These are phyloP conservation scores for Candida multigemmis DNA, from an alignment of 805 yeast species.

Conservation along the genomic window DNA sequence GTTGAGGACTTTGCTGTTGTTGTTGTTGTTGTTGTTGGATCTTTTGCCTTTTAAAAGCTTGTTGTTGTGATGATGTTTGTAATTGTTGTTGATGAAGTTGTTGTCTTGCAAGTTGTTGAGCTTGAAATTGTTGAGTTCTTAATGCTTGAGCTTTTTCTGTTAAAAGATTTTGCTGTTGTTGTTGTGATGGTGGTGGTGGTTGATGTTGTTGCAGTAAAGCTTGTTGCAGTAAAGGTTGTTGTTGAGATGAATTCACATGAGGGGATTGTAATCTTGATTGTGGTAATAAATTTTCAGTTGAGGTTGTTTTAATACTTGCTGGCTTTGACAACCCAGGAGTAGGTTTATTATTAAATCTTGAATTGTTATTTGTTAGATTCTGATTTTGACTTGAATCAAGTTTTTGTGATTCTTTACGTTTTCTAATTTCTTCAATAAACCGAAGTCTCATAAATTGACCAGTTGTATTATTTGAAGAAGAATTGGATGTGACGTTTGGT, in stretches of 20 bases:
- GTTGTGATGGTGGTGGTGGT: slow-evolving; percentile 4
- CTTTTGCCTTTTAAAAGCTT: slow-evolving; percentile 5
- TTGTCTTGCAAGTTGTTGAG: slow-evolving; percentile 4
- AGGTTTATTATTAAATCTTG: slow-evolving; percentile 3
- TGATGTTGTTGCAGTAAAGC: slow-evolving; percentile 4
- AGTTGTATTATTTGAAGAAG: too few relatives aligned
- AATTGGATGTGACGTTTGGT: too few relatives aligned
- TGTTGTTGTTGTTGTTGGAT: slow-evolving; percentile 10
- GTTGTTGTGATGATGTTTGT: slow-evolving; percentile 4
- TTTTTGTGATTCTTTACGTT: slow-evolving; percentile 45
- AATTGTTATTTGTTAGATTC: too few relatives aligned
- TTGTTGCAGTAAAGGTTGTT: slow-evolving; percentile 7
- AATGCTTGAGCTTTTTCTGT: slow-evolving; percentile 6
- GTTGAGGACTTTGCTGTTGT: slow-evolving; percentile 9
- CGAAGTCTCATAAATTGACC: slow-evolving; percentile 78
- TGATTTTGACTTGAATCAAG: too few relatives aligned
- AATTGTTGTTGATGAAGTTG: slow-evolving; percentile 4
- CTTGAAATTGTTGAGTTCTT: slow-evolving; percentile 8
- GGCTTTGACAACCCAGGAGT: too few relatives aligned
- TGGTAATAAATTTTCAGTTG: too few relatives aligned
- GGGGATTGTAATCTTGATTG: not conserved
- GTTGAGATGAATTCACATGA: slow-evolving; percentile 9
- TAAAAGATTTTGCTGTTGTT: slow-evolving; percentile 4
- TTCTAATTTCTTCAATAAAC: slow-evolving; percentile 79
- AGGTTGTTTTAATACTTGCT: too few relatives aligned